A percentile compares a stretch with the other conserved stretches of the same genome.
These are phyloP conservation scores for Gigaspora rosea DNA, from an alignment of 192 early-diverging fungal species.

Conservation along the genomic window DNA sequence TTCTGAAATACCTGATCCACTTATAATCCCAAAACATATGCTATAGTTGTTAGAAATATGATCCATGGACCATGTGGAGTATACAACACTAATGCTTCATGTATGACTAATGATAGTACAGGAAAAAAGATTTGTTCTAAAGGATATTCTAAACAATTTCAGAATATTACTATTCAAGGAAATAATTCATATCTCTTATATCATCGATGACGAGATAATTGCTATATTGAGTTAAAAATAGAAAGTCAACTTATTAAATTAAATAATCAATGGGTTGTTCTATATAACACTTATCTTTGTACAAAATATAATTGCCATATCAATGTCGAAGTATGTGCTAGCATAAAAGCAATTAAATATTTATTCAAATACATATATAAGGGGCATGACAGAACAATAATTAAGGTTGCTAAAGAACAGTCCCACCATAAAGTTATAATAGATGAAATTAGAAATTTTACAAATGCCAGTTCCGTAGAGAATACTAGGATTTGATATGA, in stretches of 20 bases:
- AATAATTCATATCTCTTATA: constrained; percentile 37
- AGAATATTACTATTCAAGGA: neutral
- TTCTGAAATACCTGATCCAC: constrained; percentile 36
- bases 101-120: constrained; percentile 38
- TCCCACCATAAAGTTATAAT: neutral
- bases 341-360: constrained; percentile 39
- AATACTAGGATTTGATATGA: constrained; percentile 33
- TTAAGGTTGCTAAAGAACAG: neutral
- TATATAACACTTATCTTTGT: constrained; percentile 35
- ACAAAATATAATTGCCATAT: constrained; percentile 44
- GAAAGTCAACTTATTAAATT: neutral
- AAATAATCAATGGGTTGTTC: constrained; percentile 40
- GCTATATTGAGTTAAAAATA: neutral
- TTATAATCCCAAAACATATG: neutral
- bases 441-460: constrained; percentile 1
- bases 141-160: constrained; percentile 26
- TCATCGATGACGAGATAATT: neutral
- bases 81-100: constrained; percentile 10
- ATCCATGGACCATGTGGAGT: neutral
- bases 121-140: constrained; percentile 31
- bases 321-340: constrained; percentile 40
- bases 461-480: constrained; percentile 29
- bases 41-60: constrained; percentile 12
- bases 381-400: constrained; percentile 31
- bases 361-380: constrained; percentile 46